Base-by-base conservation (phyloP, 139 green algal species). In the Chlamydomonas urium region DNA sequence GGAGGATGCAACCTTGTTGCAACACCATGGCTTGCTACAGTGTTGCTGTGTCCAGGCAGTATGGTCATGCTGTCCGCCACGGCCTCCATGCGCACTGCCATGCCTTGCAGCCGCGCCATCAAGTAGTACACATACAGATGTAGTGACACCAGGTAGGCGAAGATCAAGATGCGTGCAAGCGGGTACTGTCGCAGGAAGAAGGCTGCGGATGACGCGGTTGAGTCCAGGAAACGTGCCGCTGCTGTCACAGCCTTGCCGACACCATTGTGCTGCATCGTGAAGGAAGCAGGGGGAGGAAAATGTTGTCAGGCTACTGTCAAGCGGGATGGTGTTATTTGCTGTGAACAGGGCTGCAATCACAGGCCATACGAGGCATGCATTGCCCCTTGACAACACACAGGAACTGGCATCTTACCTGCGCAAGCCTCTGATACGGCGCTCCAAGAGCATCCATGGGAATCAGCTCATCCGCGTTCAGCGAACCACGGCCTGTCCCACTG, bases 381-480 rank as follows among this genome's bases (percentile, higher is more conserved):
- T n/a, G n/a, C n/a, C n/a, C n/a, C n/a, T n/a, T n/a, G n/a, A n/a
- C n/a, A n/a, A n/a, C n/a, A n/a, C n/a, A n/a, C n/a, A n/a, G n/a
- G n/a, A n/a, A n/a, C n/a, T n/a, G n/a, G n/a, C n/a, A n/a, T n/a
- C n/a, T n/a, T n/a, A 63, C 53, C 45, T 74, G 69, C 0, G 72
- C 74, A 29, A 88, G 69, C 28, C 82, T 73, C 59, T 77, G 68
- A 74, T 94, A 95, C 0, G 83, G 76, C 29, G 86, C 86, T 0
- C 89, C 89, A 28, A 95, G 67, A 19, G 72, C 66, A 38, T 93
- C 87, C 90, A 95, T 93, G 14, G 88, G 88, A 26, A 93, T 90
- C 65, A 94, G 66, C 14, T 78, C 70, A 34, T 88, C 66, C 2
- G 23, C 8, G n/a, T 17, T 47, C 60, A 3, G 8, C 14, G 31